A percentile compares a stretch with the other conserved stretches of the same genome.
phyloP scores from a whole-genome alignment of 2,329 filamentous ascomycete genomes.

The Scytalidium sp. region DNA sequence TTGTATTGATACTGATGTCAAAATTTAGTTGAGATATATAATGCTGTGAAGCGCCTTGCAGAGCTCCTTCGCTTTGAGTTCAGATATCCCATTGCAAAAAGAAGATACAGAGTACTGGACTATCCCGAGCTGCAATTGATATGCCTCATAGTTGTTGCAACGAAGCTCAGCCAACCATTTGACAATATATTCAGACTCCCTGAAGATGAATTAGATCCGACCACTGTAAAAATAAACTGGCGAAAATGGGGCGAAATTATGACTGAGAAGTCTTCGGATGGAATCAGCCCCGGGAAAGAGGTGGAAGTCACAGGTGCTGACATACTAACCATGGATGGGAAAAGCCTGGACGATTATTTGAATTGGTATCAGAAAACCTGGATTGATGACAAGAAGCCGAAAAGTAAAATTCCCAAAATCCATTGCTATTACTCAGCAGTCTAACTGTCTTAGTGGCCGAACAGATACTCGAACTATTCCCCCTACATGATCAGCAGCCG shows the following conservation, averaged over 20 bases:
- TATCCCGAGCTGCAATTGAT: conserved; percentile 76
- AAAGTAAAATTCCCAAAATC: conserved; percentile 26
- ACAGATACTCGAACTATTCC: conserved; percentile 32
- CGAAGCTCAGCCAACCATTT: conserved; percentile 78
- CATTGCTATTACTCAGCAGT: not conserved
- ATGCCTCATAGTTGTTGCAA: conserved; percentile 67
- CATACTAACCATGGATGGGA: conserved; percentile 56
- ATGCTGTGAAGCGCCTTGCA: conserved; percentile 52
- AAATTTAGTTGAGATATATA: conserved; percentile 60
- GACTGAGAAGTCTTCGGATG: conserved; percentile 22
- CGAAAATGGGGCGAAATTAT: conserved; percentile 58
- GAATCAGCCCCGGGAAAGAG: conserved; percentile 40
- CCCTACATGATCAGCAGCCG: conserved; percentile 21
- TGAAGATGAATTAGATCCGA: conserved; percentile 49
- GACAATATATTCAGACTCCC: conserved; percentile 53
- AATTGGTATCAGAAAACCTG: conserved; percentile 74
- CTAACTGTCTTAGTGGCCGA: conserved; percentile 23
- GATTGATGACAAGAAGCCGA: conserved; percentile 42
- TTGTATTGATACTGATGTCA: conserved; percentile 14
- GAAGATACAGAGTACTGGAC: conserved; percentile 44
- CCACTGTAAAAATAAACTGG: conserved; percentile 69
- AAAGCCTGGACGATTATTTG: conserved; percentile 71
- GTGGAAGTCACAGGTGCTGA: conserved; percentile 57
- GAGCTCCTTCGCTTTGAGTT: conserved; percentile 45
- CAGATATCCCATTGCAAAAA: conserved; percentile 48